These are phyloP conservation scores for Podila clonocystis DNA, from an alignment of 192 early-diverging fungal species.

Conservation along the genomic window DNA sequence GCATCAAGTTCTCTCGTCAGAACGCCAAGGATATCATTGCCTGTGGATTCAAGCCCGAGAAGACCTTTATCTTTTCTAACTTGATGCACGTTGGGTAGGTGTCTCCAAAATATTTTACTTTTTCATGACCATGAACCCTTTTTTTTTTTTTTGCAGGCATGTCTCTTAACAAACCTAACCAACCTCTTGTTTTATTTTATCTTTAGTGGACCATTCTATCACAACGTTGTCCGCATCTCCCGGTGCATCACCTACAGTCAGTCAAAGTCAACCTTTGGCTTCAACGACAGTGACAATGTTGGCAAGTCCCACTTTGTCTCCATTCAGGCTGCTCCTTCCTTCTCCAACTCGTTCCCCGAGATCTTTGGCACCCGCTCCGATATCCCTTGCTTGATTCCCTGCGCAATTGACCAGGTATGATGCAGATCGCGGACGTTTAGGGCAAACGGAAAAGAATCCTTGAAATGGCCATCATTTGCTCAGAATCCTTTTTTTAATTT, in stretches of 20 bases:
- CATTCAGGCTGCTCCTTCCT: slow-evolving; percentile 93
- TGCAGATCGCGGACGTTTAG: not conserved
- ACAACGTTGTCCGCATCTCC: slow-evolving; percentile 91
- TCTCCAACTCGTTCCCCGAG: slow-evolving; percentile 94
- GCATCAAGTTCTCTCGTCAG: slow-evolving; percentile 73
- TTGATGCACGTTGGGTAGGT: slow-evolving; percentile 87
- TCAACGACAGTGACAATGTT: slow-evolving; percentile 86
- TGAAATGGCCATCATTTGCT: too few relatives aligned
- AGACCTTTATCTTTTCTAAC: slow-evolving; percentile 98
- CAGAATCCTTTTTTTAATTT: too few relatives aligned
- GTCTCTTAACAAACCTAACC: too few relatives aligned
- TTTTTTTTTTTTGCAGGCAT: not conserved
- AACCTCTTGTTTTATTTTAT: not conserved
- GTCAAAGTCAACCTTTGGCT: slow-evolving; percentile 93
- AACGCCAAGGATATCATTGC: slow-evolving; percentile 97
- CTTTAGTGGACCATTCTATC: slow-evolving; percentile 89
- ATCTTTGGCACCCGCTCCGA: slow-evolving; percentile 94
- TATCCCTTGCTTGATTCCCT: slow-evolving; percentile 97
- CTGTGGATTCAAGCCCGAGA: slow-evolving; percentile 92
- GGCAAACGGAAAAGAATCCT: too few relatives aligned
- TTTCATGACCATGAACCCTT: not conserved
- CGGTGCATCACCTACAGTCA: slow-evolving; percentile 84
- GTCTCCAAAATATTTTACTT: too few relatives aligned
- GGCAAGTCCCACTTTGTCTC: slow-evolving; percentile 96
- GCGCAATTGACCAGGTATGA: slow-evolving; percentile 90